These are phyloP conservation scores for Lanzia echinophila DNA, from an alignment of 2,329 filamentous ascomycete genomes.

Conservation along the genomic window DNA sequence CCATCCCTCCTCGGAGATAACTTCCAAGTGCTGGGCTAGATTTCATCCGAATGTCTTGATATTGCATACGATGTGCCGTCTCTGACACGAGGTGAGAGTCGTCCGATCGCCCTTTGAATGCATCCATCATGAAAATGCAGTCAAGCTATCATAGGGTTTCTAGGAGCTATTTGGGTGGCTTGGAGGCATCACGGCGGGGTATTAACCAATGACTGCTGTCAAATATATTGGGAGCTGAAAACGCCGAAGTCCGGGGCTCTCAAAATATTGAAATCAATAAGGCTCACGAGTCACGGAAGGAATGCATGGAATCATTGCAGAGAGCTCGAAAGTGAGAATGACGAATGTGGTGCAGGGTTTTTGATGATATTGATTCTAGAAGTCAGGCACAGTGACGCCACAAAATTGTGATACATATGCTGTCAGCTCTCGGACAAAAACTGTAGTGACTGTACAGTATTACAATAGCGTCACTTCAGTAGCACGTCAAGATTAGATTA, in stretches of 20 bases:
- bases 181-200: neutral
- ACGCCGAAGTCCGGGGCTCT: neutral
- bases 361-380: neutral
- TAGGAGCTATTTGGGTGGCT: neutral
- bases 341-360: neutral
- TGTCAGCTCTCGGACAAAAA: slow-evolving; percentile 9
- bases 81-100: slow-evolving; percentile 8
- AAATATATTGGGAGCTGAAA: slow-evolving; percentile 1
- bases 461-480: neutral
- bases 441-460: neutral
- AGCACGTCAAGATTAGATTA: neutral
- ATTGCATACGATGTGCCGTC: slow-evolving; percentile 3
- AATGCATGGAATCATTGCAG: neutral
- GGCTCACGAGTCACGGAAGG: neutral
- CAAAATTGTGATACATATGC: neutral
- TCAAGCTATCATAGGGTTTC: neutral
- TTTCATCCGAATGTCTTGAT: neutral
- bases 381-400: neutral
- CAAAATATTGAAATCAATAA: neutral
- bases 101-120: neutral
- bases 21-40: neutral
- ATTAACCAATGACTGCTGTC: neutral
- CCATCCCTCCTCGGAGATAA: neutral
- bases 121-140: neutral
- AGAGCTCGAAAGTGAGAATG: neutral